Base-by-base conservation (phyloP, 345 rosid genomes). In the Boechera divaricarpa region DNA sequence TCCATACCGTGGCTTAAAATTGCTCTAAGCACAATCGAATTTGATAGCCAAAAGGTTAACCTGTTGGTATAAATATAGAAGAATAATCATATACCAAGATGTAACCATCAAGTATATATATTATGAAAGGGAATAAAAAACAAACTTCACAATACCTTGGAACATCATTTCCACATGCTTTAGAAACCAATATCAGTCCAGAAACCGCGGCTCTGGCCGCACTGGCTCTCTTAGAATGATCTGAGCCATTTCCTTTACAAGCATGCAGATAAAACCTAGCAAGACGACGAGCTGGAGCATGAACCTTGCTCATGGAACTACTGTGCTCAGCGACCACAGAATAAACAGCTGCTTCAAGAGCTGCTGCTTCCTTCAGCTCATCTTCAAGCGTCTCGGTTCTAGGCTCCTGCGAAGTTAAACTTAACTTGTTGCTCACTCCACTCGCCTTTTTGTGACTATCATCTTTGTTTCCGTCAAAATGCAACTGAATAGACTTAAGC, bases 111-210 rank as follows among this genome's bases (percentile, higher is more conserved):
- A 38, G 38, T 35, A 38, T 8, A 8, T 8, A 2, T 38, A 8
- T 8, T 38, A 38, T 38, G 11, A 3, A 38, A 8, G 41, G 41
- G 10, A 32, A n/a, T 35, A 57, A 7, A n/a, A 56, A 57, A 1
- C 5, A 1, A 31, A 57, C 10, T 61, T 8, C 10, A 2, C 4
- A 52, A 56, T 69, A 91, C 98, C 98, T 89, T 7, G 97, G 91
- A 57, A 90, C 97, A 81, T 94, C 97, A 76, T 89, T 92, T 68
- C 97, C 97, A 60, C 98, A 94, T 45, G 98, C 97, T 86, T 90
- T 90, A 47, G 97, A 87, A 68, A 92, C 95, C 87, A 92, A 82
- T 56, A 89, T 78, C 79, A 94, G 79, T 80, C 98, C 98, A 44
- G 97, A 92, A 76, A 91, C 74, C 9, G 83, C 82, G 69, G 97